Percentiles rank a stretch among this genome's conserved stretches.
Conservation (phyloP, 345 rosid species). For the Murraya koenigii region DNA sequence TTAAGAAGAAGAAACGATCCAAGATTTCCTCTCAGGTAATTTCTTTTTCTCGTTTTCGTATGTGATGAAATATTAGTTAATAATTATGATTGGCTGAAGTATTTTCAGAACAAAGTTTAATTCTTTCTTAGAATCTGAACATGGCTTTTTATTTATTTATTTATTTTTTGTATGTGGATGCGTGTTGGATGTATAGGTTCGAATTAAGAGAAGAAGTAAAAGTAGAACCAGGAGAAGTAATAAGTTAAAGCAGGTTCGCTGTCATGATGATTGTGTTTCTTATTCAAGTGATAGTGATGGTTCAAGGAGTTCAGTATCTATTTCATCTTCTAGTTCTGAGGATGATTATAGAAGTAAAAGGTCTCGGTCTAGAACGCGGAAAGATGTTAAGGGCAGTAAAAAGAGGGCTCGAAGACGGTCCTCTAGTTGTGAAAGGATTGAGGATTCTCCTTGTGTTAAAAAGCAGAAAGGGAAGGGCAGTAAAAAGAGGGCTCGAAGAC, state of each 20-base stretch:
- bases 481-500: constrained; percentile 50
- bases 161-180: background rate
- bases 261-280: constrained; percentile 34
- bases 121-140: background rate
- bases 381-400: constrained; percentile 41
- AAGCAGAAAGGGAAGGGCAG: constrained; percentile 36
- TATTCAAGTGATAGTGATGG: constrained; percentile 39
- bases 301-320: constrained; percentile 37
- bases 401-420: constrained; percentile 49
- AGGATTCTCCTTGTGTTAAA: constrained; percentile 29
- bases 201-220: constrained; percentile 52
- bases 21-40: constrained; percentile 45
- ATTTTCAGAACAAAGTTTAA: background rate
- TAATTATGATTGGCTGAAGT: background rate
- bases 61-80: too few species aligned
- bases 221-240: constrained; percentile 28
- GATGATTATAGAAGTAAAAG: constrained; percentile 42
- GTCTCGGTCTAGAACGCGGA: constrained; percentile 40
- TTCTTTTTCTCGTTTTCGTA: constrained; percentile 2
- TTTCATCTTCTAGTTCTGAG: constrained; percentile 52
- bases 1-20: constrained; percentile 51
- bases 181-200: constrained; percentile 40
- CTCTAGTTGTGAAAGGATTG: constrained; percentile 43
- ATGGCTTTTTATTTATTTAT: background rate
- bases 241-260: constrained; percentile 55